These are phyloP conservation scores for Centella asiatica DNA, from an alignment of 129 eudicot genomes.

Conservation along the genomic window DNA sequence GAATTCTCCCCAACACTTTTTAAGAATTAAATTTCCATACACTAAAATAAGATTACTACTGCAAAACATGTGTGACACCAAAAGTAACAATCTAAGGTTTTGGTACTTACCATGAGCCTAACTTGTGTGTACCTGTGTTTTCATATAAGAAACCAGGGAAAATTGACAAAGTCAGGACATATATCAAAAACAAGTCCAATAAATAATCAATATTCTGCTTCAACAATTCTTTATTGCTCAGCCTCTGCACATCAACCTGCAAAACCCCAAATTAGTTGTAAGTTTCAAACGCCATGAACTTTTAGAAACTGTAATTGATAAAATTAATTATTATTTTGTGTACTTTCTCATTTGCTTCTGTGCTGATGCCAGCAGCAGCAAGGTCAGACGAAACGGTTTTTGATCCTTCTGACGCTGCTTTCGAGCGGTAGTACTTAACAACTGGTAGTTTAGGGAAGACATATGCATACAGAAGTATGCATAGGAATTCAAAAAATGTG, in stretches of 20 bases:
- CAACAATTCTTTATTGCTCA: constrained; percentile 49
- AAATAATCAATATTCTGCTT: constrained; percentile 51
- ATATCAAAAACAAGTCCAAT: constrained; percentile 46
- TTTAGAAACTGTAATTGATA: neutral
- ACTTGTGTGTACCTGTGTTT: constrained; percentile 59
- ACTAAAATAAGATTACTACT: too few species aligned
- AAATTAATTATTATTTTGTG: neutral
- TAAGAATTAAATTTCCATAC: too few species aligned
- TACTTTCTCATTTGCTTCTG: constrained; percentile 24
- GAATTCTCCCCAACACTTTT: too few species aligned
- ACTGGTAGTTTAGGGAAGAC: constrained; percentile 55
- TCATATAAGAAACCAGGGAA: constrained; percentile 74
- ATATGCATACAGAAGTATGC: constrained; percentile 59
- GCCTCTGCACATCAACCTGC: constrained; percentile 35
- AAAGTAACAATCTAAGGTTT: neutral
- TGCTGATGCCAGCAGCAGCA: constrained; percentile 60
- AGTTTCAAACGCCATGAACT: neutral
- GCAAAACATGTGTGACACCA: neutral
- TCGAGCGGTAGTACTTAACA: constrained; percentile 50
- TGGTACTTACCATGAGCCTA: constrained; percentile 56
- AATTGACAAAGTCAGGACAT: constrained; percentile 58
- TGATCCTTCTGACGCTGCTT: constrained; percentile 80
- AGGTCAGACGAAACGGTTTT: constrained; percentile 68
- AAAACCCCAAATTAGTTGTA: neutral
- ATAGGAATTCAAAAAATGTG: constrained; percentile 48